Evolutionary conservation across 2,329 filamentous ascomycete genomes (phyloP).

Genomic region (Trichoderma sp.): DNA sequence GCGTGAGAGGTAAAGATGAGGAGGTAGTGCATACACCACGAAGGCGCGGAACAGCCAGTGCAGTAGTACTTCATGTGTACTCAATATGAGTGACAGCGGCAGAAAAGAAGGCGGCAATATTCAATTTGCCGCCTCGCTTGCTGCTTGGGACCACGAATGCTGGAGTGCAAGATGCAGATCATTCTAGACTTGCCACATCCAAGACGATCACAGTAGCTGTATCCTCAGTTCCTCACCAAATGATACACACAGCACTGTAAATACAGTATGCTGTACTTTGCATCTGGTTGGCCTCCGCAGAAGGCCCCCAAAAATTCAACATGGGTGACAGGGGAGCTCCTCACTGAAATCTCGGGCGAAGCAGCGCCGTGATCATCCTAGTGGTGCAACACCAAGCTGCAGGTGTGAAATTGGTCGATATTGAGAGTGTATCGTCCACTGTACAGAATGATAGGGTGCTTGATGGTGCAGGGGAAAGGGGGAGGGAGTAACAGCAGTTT

Average conservation of each 20-base stretch:
- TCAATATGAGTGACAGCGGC: background rate
- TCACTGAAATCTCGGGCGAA: slow-evolving; percentile 4
- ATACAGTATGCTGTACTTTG: background rate
- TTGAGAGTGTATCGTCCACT: background rate
- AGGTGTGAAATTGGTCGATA: background rate
- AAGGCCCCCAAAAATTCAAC: background rate
- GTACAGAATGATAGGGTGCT: background rate
- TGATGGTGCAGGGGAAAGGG: background rate
- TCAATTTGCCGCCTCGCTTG: background rate
- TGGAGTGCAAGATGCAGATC: background rate
- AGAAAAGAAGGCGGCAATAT: background rate
- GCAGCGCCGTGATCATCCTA: background rate
- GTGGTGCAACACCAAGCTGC: background rate
- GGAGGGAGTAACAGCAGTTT: background rate
- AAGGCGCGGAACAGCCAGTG: background rate
- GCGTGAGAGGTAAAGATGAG: background rate
- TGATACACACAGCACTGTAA: background rate
- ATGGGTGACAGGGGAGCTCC: background rate
- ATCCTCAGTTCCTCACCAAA: background rate
- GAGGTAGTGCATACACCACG: background rate
- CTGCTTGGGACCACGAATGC: background rate
- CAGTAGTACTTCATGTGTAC: background rate
- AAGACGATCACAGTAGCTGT: background rate
- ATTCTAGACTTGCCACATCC: background rate
- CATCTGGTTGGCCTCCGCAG: background rate